Evolutionary conservation across 192 early-diverging fungal genomes (phyloP).

Genomic region (Linnemannia schmuckeri): DNA sequence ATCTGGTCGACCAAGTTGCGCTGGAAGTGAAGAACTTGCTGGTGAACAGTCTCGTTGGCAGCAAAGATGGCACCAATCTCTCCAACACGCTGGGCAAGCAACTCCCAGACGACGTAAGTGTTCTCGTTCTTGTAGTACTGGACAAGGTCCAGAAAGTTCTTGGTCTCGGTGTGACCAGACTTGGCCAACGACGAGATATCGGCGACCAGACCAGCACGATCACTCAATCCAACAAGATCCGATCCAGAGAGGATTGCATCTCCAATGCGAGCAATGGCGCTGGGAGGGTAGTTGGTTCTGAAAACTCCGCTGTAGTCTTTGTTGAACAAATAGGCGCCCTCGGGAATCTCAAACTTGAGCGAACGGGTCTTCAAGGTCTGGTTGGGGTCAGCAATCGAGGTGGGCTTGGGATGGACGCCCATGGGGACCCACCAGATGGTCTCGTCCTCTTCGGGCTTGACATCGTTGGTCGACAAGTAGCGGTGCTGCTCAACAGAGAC

Average conservation of each 20-base stretch:
- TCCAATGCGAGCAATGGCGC: slow-evolving; percentile 66
- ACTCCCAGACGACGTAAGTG: slow-evolving; percentile 82
- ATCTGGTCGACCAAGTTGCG: slow-evolving; percentile 81
- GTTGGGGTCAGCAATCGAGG: slow-evolving; percentile 44
- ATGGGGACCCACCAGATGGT: slow-evolving; percentile 93
- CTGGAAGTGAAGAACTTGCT: slow-evolving; percentile 74
- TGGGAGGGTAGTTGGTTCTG: slow-evolving; percentile 83
- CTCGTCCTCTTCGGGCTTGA: slow-evolving; percentile 83
- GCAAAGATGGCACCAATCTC: slow-evolving; percentile 77
- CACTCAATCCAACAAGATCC: slow-evolving; percentile 65
- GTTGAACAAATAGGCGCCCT: slow-evolving; percentile 86
- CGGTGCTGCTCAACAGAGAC: slow-evolving; percentile 86
- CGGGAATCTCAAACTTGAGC: slow-evolving; percentile 63
- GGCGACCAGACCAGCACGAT: slow-evolving; percentile 86
- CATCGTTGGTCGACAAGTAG: slow-evolving; percentile 87
- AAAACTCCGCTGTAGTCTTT: slow-evolving; percentile 84
- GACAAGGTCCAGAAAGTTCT: slow-evolving; percentile 80
- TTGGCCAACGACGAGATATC: slow-evolving; percentile 85
- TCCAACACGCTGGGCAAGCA: slow-evolving; percentile 69
- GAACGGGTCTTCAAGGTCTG: slow-evolving; percentile 66
- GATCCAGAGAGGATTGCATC: slow-evolving; percentile 64
- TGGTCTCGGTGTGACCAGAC: slow-evolving; percentile 84
- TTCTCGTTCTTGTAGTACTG: slow-evolving; percentile 82
- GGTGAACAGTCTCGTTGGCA: slow-evolving; percentile 67
- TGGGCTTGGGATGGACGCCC: slow-evolving; percentile 59